Conservation (phyloP, 345 rosid genomes). For the Toxicodendron radicans region DNA sequence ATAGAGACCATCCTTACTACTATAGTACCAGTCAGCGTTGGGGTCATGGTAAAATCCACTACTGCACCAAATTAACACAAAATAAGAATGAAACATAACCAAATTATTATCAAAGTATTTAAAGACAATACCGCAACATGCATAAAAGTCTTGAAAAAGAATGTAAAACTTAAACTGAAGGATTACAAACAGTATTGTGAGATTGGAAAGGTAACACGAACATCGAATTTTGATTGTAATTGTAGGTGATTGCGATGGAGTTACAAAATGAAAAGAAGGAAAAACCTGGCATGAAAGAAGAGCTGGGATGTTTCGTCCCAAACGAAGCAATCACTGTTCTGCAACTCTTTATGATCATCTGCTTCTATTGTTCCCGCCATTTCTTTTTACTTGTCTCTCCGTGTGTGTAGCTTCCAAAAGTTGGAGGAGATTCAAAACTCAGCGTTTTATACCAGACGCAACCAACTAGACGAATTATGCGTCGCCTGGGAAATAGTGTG, state of each 20-base stretch:
- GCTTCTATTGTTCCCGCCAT: conserved; percentile 36
- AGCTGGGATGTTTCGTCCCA: conserved; percentile 73
- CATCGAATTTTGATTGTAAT: no score
- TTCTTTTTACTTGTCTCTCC: conserved; percentile 6
- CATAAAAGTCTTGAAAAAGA: background rate
- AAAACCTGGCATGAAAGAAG: conserved; percentile 70
- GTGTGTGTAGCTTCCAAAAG: background rate
- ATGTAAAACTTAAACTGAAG: no score
- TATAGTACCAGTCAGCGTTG: conserved; percentile 85
- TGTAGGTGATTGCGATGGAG: background rate
- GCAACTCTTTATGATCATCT: conserved; percentile 25
- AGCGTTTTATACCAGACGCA: background rate
- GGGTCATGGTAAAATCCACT: conserved; percentile 91
- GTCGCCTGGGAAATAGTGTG: no score
- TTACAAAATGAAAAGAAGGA: background rate
- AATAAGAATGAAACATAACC: background rate
- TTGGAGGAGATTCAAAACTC: background rate
- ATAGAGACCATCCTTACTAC: conserved; percentile 70
- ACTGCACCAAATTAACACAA: conserved; percentile 37
- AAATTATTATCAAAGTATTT: background rate
- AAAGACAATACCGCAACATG: background rate
- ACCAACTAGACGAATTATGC: background rate
- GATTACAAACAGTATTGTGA: no score
- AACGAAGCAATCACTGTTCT: conserved; percentile 38
- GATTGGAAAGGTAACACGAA: no score